Base-by-base conservation (phyloP, 1,139 yeast species). In the Hyphopichia burtonii region DNA sequence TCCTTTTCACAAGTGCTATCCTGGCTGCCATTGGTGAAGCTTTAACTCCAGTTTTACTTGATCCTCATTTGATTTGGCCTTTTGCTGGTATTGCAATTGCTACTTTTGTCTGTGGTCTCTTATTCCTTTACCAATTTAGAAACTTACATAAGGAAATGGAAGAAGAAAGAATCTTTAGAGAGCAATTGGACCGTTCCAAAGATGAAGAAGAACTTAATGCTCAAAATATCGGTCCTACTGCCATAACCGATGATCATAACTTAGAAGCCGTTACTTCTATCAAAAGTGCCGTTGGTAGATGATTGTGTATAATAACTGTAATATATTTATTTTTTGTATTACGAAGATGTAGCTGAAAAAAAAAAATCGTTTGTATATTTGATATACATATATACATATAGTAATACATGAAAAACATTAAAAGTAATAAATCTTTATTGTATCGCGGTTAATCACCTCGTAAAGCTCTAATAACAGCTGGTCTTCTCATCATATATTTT, bases 401-500 rank as follows among this genome's bases (percentile, higher is more conserved):
- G 22, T 31, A 16, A 6, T 17, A 31, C 22, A 31, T 31, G 9
- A 31, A 16, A 31, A 31, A 16, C 8, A 34, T 10, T 16, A 17
- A 12, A 20, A 23, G 16, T 12, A 34, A n/a, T n/a, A n/a, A n/a
- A n/a, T n/a, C n/a, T n/a, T n/a, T n/a, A n/a, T n/a, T n/a, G n/a
- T n/a, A n/a, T n/a, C n/a, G n/a, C n/a, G n/a, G n/a, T 47, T 54
- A 73, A 48, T 78, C 87, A 2, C 87, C 87, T 49, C 86, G 76
- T 47, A 86, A 70, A 5, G 94, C 95, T 52, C 89, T 76, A 34
- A 84, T 74, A 33, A 86, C 94, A 2, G 91, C 89, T 8, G 93
- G 91, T 59, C 94, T 76, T 66, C 91, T 78, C 94, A 86, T 86
- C 94, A 86, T 86, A 54, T 82, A 82, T 60, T 85, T 85, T 12